Evolutionary conservation across 106 monocot species (phyloP), one percentile per base, ranked within the genome.

Genomic region (Allium cepa): DNA sequence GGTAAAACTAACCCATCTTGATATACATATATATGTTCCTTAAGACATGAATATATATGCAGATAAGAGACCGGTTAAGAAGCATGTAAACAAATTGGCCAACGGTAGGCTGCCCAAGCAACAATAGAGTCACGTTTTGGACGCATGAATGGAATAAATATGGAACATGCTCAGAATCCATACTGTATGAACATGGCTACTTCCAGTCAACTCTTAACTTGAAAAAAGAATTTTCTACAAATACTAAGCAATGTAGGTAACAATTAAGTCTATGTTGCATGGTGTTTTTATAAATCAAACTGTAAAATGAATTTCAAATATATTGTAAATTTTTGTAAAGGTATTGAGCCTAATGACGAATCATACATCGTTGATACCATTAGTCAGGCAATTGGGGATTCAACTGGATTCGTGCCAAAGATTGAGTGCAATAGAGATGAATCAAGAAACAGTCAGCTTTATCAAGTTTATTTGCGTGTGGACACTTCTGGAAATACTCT

Each of bases 121-220:
- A 66, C 70, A 62, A 78, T 50, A 76, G 79, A 6, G 50, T 53
- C 11, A 50, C 13, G 4, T 90, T 85, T 67, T 90, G 90, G 90
- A 58, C 17, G 26, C 74, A 86, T 36, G 86, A 83, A 64, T 90
- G 90, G 86, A 63, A 69, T 26, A 90, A 83, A 76, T 83, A 80
- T 56, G 86, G 90, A 49, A 86, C 90, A 11, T 90, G 90, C 73
- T 71, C 85, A 2, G 77, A 80, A 61, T 71, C 81, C 9, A 26
- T 67, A 13, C 50, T n/a, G n/a, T n/a, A n/a, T 82, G 46, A 70
- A 76, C 82, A 75, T 57, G 10, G 50, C 49, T 90, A 85, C 74
- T 90, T 90, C 66, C 48, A 78, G 49, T 16, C 65, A 0, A 73
- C n/a, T 1, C 80, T 85, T 13, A 47, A 22, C 6, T 72, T 85